Evolutionary conservation across 2,329 filamentous ascomycete genomes (phyloP).

Genomic region (Fusarium sp.): DNA sequence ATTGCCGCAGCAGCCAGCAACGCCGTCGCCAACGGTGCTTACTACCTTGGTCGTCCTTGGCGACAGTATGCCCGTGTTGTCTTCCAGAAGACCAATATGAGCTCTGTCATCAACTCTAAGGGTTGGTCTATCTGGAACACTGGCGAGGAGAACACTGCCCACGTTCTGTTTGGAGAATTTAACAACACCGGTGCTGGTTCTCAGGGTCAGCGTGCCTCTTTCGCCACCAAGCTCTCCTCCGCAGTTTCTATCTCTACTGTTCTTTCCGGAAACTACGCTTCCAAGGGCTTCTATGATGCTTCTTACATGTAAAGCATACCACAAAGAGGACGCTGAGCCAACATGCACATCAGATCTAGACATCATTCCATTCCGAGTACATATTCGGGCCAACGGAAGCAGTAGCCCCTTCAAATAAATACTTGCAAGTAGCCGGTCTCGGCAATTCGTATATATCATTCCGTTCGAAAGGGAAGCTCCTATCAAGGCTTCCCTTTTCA

Average conservation of each 20-base stretch:
- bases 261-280: constrained; percentile 36
- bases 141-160: constrained; percentile 59
- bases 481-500: not conserved
- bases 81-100: constrained; percentile 62
- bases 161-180: constrained; percentile 70
- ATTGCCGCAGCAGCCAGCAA: constrained; percentile 55
- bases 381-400: not conserved
- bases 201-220: constrained; percentile 54
- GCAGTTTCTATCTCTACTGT: constrained; percentile 51
- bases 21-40: constrained; percentile 53
- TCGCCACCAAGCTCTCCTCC: constrained; percentile 49
- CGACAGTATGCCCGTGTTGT: constrained; percentile 59
- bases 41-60: constrained; percentile 64
- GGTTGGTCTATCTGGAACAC: constrained; percentile 70
- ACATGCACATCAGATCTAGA: not conserved
- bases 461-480: fast-evolving
- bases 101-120: constrained; percentile 66
- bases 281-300: constrained; percentile 36
- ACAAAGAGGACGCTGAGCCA: fast-evolving
- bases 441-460: fast-evolving
- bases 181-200: constrained; percentile 68
- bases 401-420: not conserved
- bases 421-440: not conserved
- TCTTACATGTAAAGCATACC: constrained; percentile 29
- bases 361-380: not conserved